Conservation (phyloP, 2,329 filamentous ascomycete species). For the Diaporthe australafricana region DNA sequence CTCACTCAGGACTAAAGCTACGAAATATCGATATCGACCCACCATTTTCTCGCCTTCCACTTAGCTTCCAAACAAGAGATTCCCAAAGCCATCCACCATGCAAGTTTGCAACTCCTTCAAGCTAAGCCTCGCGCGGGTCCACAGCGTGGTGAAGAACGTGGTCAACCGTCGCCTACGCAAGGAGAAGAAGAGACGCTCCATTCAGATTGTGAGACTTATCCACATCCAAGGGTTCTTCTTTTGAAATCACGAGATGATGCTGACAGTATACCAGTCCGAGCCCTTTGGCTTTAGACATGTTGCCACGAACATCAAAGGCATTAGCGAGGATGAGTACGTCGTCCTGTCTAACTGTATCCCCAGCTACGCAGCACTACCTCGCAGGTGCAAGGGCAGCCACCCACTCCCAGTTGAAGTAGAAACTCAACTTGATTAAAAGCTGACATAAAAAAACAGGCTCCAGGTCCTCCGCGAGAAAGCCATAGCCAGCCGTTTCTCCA, state of each 20-base stretch:
- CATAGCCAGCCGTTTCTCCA: conserved; percentile 60
- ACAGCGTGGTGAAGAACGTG: conserved; percentile 48
- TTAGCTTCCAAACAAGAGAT: neutral
- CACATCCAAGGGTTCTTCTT: neutral
- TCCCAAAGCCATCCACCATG: conserved; percentile 34
- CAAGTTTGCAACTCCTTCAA: conserved; percentile 56
- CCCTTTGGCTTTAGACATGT: conserved; percentile 70
- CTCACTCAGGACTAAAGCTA: conserved; percentile 11
- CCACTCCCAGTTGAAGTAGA: neutral
- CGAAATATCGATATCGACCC: neutral
- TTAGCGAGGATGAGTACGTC: conserved; percentile 70
- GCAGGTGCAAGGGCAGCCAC: neutral
- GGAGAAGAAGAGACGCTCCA: conserved; percentile 53
- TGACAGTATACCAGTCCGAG: conserved; percentile 58
- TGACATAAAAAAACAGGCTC: conserved; percentile 50
- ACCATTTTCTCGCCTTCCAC: neutral
- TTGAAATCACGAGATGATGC: conserved; percentile 29
- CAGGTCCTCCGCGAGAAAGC: conserved; percentile 64
- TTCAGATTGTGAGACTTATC: conserved; percentile 59
- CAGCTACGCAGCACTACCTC: neutral
- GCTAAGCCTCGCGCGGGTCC: conserved; percentile 57
- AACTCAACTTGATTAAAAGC: neutral
- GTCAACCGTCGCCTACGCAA: conserved; percentile 48
- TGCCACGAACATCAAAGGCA: conserved; percentile 63
- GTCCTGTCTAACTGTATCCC: neutral